Base-by-base conservation (phyloP, 2,329 filamentous ascomycete species). In the Penicillium sp. region DNA sequence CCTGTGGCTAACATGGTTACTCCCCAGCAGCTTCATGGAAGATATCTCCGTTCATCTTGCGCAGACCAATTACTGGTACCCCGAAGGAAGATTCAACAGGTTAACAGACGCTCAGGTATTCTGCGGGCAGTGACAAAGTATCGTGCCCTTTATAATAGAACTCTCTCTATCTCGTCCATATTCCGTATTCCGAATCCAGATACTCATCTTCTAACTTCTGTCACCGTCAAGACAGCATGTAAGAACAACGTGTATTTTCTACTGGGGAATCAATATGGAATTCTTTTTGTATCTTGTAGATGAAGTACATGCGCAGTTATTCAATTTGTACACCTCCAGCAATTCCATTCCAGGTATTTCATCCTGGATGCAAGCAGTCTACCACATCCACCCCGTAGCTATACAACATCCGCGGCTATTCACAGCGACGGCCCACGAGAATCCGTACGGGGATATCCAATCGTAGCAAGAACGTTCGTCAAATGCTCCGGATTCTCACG, bases 401-500 rank as follows among this genome's bases (percentile, higher is more conserved):
- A 28, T 53, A 49, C 44, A 49, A 31, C 42, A 44, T 31, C 28
- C 8, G 14, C 28, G 22, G 25, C 17, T 8, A 16, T 22, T 55
- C 47, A 55, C 28, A 55, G 47, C 28, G 40, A 51, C 22, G 53
- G 35, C 5, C 35, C 47, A 2, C 47, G 33, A 7, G 53, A 33
- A 35, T 55, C 64, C 17, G 60, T 57, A 12, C 67, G 60, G n/a
- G 75, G 67, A 43, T 75, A 74, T 2, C 78, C 78, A 56, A 80
- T 69, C 3, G 66, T 63, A 26, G 60, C 57, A 37, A 85, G 68
- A 14, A 83, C 70, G 5, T 64, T 61, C 44, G 77, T 72, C 36
- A 85, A 68, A 26, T 73, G 59, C 30, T 72, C 68, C 16, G 73
- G 73, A 30, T 77, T 70, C 6, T 64, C 58, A 31, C 73, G 71